A percentile compares a stretch with the other conserved stretches of the same genome.
These are phyloP conservation scores for Suillus americanus DNA, from an alignment of 768 basidiomycete species.

Conservation along the genomic window DNA sequence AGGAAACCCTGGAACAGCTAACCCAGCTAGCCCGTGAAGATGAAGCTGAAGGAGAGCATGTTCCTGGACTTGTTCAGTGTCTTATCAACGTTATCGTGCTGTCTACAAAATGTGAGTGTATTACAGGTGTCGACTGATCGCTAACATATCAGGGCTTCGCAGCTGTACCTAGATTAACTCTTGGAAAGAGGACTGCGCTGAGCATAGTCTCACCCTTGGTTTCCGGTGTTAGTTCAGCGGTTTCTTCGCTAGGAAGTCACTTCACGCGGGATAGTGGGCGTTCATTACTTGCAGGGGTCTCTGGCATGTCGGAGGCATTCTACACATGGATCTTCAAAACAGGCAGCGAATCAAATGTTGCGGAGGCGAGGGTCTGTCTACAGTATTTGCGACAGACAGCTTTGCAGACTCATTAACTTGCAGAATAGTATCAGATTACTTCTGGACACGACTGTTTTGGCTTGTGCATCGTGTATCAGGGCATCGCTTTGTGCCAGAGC, in stretches of 20 bases:
- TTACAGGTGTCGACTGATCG: background rate
- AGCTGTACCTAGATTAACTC: slow-evolving; percentile 27
- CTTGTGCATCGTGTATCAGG: slow-evolving; percentile 39
- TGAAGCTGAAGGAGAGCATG: slow-evolving; percentile 22
- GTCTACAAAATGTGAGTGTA: slow-evolving; percentile 22
- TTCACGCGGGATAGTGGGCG: slow-evolving; percentile 19
- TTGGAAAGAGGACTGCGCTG: slow-evolving; percentile 23
- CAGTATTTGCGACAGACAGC: background rate
- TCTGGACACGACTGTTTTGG: slow-evolving; percentile 36
- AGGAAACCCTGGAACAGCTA: slow-evolving; percentile 39
- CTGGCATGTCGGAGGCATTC: slow-evolving; percentile 16
- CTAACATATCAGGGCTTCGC: background rate
- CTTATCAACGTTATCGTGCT: slow-evolving; percentile 18
- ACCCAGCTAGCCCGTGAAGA: slow-evolving; percentile 11
- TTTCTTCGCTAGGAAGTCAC: slow-evolving; percentile 17
- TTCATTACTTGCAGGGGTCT: slow-evolving; percentile 17
- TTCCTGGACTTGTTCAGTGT: slow-evolving; percentile 10
- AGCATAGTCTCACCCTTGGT: slow-evolving; percentile 23
- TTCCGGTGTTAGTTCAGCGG: slow-evolving; percentile 12
- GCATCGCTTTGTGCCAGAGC: slow-evolving; percentile 46
- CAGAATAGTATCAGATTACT: slow-evolving; percentile 31
- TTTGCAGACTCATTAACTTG: background rate
- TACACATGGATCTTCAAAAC: slow-evolving; percentile 16
- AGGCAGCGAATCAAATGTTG: background rate
- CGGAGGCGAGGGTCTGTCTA: slow-evolving; percentile 23